A percentile compares a stretch with the other conserved stretches of the same genome.
These are phyloP conservation scores for Microcos paniculata DNA, from an alignment of 345 rosid species.

Conservation along the genomic window DNA sequence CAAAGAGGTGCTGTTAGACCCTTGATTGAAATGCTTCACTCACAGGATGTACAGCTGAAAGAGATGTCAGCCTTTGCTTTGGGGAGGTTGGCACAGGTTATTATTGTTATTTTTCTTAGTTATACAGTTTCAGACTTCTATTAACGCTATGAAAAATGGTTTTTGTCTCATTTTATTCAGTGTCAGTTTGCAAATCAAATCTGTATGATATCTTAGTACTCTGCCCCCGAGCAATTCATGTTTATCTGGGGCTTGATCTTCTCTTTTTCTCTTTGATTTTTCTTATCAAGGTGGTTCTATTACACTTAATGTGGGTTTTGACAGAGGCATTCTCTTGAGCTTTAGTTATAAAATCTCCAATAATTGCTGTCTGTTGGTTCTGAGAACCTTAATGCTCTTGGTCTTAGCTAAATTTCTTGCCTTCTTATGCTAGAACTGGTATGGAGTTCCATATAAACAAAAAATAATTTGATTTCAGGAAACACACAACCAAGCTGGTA, in stretches of 20 bases:
- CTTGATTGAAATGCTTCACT: slow-evolving; percentile 91
- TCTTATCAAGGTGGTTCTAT: neutral
- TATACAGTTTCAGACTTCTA: neutral
- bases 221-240: neutral
- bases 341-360: neutral
- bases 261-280: neutral
- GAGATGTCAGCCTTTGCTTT: slow-evolving; percentile 99
- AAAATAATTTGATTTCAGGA: slow-evolving; percentile 50
- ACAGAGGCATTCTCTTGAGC: neutral
- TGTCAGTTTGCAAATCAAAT: neutral
- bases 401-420: neutral
- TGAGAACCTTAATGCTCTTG: neutral
- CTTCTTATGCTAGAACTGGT: neutral
- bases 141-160: neutral
- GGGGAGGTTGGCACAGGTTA: slow-evolving; percentile 99
- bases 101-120: slow-evolving; percentile 13
- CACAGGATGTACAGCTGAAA: slow-evolving; percentile 81
- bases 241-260: neutral
- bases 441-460: slow-evolving; percentile 5
- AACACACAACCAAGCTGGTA: slow-evolving; percentile 94
- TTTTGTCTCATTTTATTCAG: neutral
- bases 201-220: neutral
- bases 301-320: neutral
- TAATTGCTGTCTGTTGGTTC: neutral
- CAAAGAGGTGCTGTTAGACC: slow-evolving; percentile 98